Conservation (phyloP, 2,329 filamentous ascomycete genomes). For the Botrytis sinoallii region DNA sequence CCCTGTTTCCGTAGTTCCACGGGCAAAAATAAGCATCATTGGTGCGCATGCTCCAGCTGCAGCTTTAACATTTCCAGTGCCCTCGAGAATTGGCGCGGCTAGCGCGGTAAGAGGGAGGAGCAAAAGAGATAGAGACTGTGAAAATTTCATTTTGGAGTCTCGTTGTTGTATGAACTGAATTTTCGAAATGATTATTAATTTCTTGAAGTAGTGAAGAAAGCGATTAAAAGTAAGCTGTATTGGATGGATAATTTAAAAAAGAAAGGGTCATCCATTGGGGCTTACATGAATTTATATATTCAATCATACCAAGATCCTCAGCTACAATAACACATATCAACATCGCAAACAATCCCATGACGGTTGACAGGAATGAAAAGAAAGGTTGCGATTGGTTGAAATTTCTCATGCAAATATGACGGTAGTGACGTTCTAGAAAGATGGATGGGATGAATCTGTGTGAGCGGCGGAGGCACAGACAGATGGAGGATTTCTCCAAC, state of each 20-base stretch:
- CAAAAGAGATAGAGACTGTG: background rate
- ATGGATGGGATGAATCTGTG: constrained; percentile 1
- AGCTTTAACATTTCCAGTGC: background rate
- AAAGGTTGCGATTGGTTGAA: constrained; percentile 3
- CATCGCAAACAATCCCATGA: background rate
- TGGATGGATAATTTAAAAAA: background rate
- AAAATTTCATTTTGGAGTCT: background rate
- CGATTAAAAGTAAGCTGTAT: background rate
- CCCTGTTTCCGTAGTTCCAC: constrained; percentile 30
- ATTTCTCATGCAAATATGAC: background rate
- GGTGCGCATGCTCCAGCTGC: constrained; percentile 24
- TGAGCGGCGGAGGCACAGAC: background rate
- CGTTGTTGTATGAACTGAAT: background rate
- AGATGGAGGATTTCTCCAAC: background rate
- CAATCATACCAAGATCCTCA: background rate
- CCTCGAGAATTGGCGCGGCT: background rate
- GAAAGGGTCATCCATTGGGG: background rate
- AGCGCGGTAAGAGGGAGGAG: constrained; percentile 4
- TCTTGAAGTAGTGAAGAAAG: background rate
- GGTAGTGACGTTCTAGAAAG: background rate
- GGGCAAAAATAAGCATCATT: constrained; percentile 33
- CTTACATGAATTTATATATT: constrained; percentile 1
- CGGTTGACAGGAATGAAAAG: background rate
- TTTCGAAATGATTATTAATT: background rate
- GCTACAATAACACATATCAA: background rate